phyloP scores from a whole-genome alignment of 176 grass and related monocot species.

The Triticum monococcum region DNA sequence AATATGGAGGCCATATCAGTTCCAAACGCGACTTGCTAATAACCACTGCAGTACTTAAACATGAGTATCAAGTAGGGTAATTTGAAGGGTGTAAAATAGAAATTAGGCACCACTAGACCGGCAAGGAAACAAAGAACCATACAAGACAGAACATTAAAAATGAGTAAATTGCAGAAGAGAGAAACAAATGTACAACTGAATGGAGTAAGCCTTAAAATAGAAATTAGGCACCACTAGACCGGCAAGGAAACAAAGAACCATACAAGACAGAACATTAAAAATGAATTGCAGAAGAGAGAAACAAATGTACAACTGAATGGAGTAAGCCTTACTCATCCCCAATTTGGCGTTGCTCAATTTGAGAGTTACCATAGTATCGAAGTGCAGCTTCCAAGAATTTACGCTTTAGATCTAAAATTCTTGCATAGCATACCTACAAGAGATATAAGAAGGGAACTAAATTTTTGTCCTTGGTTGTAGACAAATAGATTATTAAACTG shows the following conservation, averaged over 20 bases:
- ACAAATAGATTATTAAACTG: background rate
- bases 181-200: too few species aligned
- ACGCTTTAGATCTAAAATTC: conserved; percentile 92
- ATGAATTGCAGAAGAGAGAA: background rate
- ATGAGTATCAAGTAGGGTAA: background rate
- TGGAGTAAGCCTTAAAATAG: conserved; percentile 37
- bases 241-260: too few species aligned
- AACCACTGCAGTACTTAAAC: background rate
- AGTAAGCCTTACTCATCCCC: conserved; percentile 82
- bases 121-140: too few species aligned
- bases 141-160: too few species aligned
- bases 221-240: too few species aligned
- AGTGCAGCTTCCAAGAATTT: conserved; percentile 95
- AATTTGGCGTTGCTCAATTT: conserved; percentile 92
- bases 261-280: too few species aligned
- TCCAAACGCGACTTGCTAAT: background rate
- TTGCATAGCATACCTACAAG: conserved; percentile 48
- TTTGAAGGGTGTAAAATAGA: background rate
- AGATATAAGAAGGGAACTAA: background rate
- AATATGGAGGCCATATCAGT: background rate
- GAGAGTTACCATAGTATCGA: conserved; percentile 92
- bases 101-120: too few species aligned
- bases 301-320: too few species aligned
- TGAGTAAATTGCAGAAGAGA: background rate
- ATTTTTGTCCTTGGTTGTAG: background rate